A percentile compares a stretch with the other conserved stretches of the same genome.
phyloP scores from a whole-genome alignment of 805 yeast species.

The Kodamaea neixiangensis region DNA sequence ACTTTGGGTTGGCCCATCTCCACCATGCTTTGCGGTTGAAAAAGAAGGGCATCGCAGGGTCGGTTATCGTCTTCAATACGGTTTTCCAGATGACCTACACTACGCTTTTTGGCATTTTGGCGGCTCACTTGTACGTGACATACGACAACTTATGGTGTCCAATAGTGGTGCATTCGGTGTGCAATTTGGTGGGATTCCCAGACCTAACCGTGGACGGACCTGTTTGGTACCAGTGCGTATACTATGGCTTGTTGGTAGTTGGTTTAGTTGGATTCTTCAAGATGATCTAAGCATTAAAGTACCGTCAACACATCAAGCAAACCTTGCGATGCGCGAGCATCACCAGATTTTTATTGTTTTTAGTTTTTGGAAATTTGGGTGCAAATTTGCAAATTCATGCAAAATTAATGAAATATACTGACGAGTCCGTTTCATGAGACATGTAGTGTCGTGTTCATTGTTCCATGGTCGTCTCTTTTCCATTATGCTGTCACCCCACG shows the following conservation, averaged over 20 bases:
- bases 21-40: conserved; percentile 58
- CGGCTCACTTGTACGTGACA: conserved; percentile 55
- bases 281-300: conserved; percentile 6
- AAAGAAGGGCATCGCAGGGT: conserved; percentile 35
- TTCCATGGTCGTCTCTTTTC: background rate
- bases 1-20: conserved; percentile 77
- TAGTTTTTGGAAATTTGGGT: background rate
- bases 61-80: conserved; percentile 39
- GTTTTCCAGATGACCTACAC: conserved; percentile 65
- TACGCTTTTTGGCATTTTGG: conserved; percentile 67
- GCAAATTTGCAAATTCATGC: background rate
- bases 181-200: conserved; percentile 76
- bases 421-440: background rate
- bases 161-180: conserved; percentile 59
- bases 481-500: background rate
- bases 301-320: too few relatives aligned
- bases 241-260: conserved; percentile 39
- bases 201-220: conserved; percentile 20
- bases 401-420: too few relatives aligned
- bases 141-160: conserved; percentile 57
- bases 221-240: conserved; percentile 22
- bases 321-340: too few relatives aligned
- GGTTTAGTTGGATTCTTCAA: conserved; percentile 45
- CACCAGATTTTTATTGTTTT: too few relatives aligned
- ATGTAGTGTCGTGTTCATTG: too few relatives aligned